phyloP scores from a whole-genome alignment of 1,284 basidiomycete species.

The Ustilago crameri region DNA sequence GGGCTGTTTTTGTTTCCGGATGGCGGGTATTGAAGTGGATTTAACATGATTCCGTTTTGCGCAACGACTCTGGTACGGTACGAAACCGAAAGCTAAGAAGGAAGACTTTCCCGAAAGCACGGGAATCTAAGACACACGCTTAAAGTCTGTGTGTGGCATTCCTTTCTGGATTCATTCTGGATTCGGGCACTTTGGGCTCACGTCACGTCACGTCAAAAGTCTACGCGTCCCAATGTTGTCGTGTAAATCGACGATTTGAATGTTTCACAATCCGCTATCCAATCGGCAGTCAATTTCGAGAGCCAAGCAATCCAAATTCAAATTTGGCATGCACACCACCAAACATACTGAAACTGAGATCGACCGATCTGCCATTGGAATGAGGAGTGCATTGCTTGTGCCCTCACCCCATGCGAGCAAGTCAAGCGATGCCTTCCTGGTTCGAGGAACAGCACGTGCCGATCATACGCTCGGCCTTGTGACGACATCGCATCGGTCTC shows the following conservation, averaged over 20 bases:
- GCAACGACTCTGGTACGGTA: too few species aligned
- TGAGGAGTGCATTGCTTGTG: conserved; percentile 8
- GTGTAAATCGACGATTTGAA: conserved; percentile 17
- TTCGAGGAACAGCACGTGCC: neutral
- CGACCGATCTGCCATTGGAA: conserved; percentile 30
- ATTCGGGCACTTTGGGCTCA: conserved; percentile 21
- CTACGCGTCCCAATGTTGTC: conserved; percentile 14
- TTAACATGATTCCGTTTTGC: too few species aligned
- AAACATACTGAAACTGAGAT: conserved; percentile 1
- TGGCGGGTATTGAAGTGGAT: too few species aligned
- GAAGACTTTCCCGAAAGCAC: too few species aligned
- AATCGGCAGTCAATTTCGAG: too few species aligned
- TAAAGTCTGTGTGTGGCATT: neutral
- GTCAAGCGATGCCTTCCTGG: neutral
- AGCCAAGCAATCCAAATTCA: neutral
- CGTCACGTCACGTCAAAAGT: conserved; percentile 33
- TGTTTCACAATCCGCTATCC: neutral
- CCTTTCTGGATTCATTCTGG: too few species aligned
- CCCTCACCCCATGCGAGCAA: conserved; percentile 5
- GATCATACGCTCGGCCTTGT: conserved; percentile 1
- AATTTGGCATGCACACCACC: neutral
- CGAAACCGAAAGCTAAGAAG: too few species aligned
- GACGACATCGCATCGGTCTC: neutral
- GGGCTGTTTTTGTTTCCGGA: too few species aligned
- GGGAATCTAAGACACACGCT: conserved; percentile 3